Conservation (phyloP, 1,284 basidiomycete species). For the Cutaneotrichosporon mucoides region DNA sequence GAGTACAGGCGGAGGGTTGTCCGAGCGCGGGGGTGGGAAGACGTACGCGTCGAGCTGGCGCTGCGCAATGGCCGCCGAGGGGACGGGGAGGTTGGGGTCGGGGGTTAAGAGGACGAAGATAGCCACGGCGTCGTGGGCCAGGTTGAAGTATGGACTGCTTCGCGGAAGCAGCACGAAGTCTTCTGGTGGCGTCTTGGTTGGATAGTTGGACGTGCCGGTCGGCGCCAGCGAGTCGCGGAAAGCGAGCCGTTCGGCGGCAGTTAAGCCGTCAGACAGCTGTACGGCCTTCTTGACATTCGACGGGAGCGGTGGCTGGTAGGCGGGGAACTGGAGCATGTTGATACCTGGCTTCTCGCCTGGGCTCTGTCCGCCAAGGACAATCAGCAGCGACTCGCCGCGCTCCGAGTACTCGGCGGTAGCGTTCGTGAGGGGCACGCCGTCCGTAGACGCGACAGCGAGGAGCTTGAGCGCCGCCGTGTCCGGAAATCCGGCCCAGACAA, state of each 20-base stretch:
- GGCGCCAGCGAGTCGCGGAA: constrained; percentile 62
- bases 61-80: constrained; percentile 30
- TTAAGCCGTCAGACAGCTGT: constrained; percentile 46
- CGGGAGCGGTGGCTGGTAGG: constrained; percentile 51
- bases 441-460: constrained; percentile 15
- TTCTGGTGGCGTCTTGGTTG: constrained; percentile 60
- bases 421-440: constrained; percentile 33
- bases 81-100: constrained; percentile 35
- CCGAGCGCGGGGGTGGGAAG: constrained; percentile 50
- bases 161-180: constrained; percentile 75
- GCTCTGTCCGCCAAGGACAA: constrained; percentile 71
- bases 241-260: constrained; percentile 59
- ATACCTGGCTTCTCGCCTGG: constrained; percentile 61
- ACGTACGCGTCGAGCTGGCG: constrained; percentile 49
- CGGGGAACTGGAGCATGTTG: constrained; percentile 65
- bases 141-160: constrained; percentile 65
- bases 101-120: constrained; percentile 55
- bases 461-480: constrained; percentile 49
- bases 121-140: constrained; percentile 65
- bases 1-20: constrained; percentile 35
- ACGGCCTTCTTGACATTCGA: not conserved
- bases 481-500: constrained; percentile 75
- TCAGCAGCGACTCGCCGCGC: constrained; percentile 65
- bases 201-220: constrained; percentile 60
- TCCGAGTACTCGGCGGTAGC: constrained; percentile 45